phyloP scores from a whole-genome alignment of 176 grass and related monocot species.

The Carex scoparia region DNA sequence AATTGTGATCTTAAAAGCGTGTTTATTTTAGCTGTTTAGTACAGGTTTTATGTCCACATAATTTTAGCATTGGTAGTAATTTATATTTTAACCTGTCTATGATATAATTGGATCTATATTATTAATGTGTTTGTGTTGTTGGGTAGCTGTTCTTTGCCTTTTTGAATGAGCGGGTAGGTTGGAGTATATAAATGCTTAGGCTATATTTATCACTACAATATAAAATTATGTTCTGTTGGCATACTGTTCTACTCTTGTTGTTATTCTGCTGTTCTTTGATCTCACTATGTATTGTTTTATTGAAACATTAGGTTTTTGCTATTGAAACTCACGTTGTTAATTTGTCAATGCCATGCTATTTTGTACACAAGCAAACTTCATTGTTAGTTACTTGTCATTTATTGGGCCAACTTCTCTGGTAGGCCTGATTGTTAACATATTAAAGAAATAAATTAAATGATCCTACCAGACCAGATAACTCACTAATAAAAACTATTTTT shows the following conservation, averaged over 20 bases:
- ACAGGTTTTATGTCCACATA: not conserved
- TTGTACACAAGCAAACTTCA: not conserved
- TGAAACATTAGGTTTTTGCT: not conserved
- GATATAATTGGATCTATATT: not conserved
- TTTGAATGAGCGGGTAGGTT: not conserved
- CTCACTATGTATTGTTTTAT: not conserved
- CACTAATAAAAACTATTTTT: not conserved
- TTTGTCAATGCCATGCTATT: not conserved
- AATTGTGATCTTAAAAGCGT: constrained; percentile 6
- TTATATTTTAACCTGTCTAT: not conserved
- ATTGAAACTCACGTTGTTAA: not conserved
- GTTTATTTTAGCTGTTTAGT: not conserved
- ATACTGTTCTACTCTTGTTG: not conserved
- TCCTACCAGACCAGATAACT: not conserved
- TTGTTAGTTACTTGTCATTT: not conserved
- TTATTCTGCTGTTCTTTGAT: not conserved
- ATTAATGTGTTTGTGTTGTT: not conserved
- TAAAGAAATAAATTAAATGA: not conserved
- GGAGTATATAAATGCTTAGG: not conserved
- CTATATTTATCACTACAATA: not conserved
- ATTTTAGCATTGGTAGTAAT: not conserved
- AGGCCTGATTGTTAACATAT: not conserved
- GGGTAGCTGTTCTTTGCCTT: not conserved
- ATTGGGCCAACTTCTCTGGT: not conserved
- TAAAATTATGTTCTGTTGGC: not conserved